Base-by-base conservation (phyloP, 805 yeast species). In the Suhomyces pyralidae region DNA sequence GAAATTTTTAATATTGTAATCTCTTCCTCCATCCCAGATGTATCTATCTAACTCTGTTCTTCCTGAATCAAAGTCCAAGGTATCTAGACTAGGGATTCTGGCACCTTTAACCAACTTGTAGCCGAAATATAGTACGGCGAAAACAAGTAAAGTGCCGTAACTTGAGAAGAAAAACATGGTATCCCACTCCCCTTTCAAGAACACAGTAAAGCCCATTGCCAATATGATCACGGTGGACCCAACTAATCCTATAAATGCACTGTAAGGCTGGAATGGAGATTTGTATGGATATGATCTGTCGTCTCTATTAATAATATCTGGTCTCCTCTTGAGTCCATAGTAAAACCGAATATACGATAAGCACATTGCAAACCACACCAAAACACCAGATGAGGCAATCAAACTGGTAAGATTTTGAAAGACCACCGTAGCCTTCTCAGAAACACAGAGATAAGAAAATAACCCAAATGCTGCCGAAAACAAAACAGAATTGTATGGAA, bases 351-450 rank as follows among this genome's bases (percentile, higher is more conserved):
- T 64, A 62, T 77, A 87, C 2, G 90, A 76, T 15, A 84, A 62
- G 58, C 87, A 83, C 80, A 86, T 81, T 5, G 90, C 88, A 57
- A 78, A 77, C 96, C 96, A 90, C 43, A 88, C 90, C 34, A 90
- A 68, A 50, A 90, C 80, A 0, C 91, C 92, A 1, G 92, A 80
- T 0, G 92, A 82, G 2, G 92, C 83, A 49, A 88, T 80, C 34
- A 88, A 76, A 58, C 84, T 83, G 7, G 87, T 80, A 53, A 88
- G 70, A 59, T 85, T 81, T 54, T 82, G 86, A 58, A 89, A 88
- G 5, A 86, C 86, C 14, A 73, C 67, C 14, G 86, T 80, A 0
- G 91, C 84, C 38, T 74, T 66, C 51, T 79, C 74, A 44, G 81
- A 77, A 5, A 85, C 83, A 3, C 88, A 80, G 20, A 86, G 63